Conservation (phyloP, 257 asterid genomes). For the Solanum piurae region DNA sequence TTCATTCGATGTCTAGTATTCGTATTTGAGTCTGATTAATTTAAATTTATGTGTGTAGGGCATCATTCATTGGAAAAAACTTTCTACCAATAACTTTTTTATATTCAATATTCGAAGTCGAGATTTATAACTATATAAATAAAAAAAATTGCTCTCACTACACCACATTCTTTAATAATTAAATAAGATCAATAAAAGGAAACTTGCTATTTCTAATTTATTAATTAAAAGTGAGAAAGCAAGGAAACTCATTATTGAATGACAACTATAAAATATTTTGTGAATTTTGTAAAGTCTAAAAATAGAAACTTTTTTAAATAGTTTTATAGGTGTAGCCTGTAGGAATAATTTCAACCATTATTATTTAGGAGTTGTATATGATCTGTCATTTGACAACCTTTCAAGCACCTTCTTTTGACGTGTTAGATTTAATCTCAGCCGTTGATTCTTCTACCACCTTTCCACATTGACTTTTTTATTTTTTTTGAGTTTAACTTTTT, state of each 20-base stretch:
- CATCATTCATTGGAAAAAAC: fast-evolving
- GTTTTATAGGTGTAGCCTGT: background rate
- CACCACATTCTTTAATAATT: no score
- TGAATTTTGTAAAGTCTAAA: background rate
- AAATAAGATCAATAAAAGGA: background rate
- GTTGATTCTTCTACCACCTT: background rate
- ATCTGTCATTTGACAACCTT: background rate
- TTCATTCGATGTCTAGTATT: no score
- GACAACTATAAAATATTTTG: background rate
- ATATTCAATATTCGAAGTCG: no score
- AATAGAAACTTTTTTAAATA: background rate
- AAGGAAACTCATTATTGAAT: background rate
- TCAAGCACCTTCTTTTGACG: background rate
- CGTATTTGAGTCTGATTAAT: no score
- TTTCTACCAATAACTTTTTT: fast-evolving
- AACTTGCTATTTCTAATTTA: background rate
- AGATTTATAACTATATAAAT: fast-evolving
- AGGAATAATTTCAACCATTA: background rate
- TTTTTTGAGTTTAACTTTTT: background rate
- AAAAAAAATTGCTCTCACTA: fast-evolving
- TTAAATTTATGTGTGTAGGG: fast-evolving
- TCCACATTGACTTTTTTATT: background rate
- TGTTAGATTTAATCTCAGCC: background rate
- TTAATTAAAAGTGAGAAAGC: background rate
- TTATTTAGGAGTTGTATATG: background rate